Evolutionary conservation across 768 basidiomycete species (phyloP), one percentile per base, ranked within the genome.

Genomic region (Rhodotorula diobovata): DNA sequence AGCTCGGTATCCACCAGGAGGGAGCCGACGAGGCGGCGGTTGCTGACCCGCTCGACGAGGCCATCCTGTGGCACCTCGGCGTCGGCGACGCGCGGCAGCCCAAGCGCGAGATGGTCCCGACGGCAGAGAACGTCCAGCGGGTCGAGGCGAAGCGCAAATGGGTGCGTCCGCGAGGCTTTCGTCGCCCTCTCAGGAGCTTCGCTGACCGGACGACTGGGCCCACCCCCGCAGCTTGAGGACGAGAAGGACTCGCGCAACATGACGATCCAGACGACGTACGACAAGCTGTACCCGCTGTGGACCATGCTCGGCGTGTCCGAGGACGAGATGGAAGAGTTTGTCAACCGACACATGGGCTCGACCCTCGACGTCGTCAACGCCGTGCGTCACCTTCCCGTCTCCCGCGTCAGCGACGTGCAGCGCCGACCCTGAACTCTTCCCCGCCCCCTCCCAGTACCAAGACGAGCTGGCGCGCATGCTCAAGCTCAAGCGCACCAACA

Each of bases 231-330:
- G 61, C 84, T 96, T 66, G 87, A 88, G 68, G 87, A 89, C 23
- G 83, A 87, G 61, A 93, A 93, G 80, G 84, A 85, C 48, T 82
- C 85, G 41, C 85, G 93, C 21, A 93, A 95, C 77, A 81, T 85
- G 1, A 87, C 88, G 73, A 97, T 99, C 41, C 95, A 99, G 79
- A 85, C 88, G 0, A 89, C 97, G 84, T 99, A 93, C 78, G 93
- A 98, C 80, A 87, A 92, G 73, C 85, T 99, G 2, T 94, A 95
- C 79, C 87, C 87, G 0, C 84, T 98, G 7, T 99, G 95, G 95
- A 85, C 85, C 68, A 82, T 93, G 66, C 84, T 98, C 68, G 93
- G 91, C 23, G 87, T 95, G 10, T 80, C 84, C 1, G 90, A 93
- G 59, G 81, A 80, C 1, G 89, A 88, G 56, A 92, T 93, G 86